phyloP scores from a whole-genome alignment of 352 stramenopile genomes.

The Phytophthora brassicae region DNA sequence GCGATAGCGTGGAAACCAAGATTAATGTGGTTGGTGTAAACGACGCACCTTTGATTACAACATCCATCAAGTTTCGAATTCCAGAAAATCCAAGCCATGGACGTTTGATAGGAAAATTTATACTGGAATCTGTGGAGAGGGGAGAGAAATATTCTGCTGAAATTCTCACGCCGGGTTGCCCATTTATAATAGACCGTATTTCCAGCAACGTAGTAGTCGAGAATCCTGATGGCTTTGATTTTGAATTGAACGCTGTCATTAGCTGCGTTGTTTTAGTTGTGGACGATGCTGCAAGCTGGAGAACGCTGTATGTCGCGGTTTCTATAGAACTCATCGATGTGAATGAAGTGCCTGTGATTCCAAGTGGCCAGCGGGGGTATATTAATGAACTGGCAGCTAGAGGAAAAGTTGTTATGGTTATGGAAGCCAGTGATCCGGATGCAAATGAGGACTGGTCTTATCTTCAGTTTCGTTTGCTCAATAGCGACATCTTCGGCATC shows the following conservation, averaged over 20 bases:
- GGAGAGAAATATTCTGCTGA: slow-evolving; percentile 7
- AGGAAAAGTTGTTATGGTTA: slow-evolving; percentile 14
- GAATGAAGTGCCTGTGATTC: slow-evolving; percentile 22
- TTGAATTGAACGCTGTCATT: slow-evolving; percentile 9
- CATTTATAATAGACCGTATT: slow-evolving; percentile 11
- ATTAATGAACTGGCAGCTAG: slow-evolving; percentile 17
- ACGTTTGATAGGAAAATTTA: slow-evolving; percentile 15
- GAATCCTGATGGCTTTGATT: slow-evolving; percentile 19
- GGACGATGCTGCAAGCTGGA: slow-evolving; percentile 14
- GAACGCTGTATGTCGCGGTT: slow-evolving; percentile 19
- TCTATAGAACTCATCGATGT: slow-evolving; percentile 17
- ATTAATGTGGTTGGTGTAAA: slow-evolving; percentile 25
- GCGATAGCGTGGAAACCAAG: slow-evolving; percentile 1
- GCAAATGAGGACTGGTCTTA: slow-evolving; percentile 15
- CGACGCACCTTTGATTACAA: slow-evolving; percentile 14
- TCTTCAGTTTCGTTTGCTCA: slow-evolving; percentile 18
- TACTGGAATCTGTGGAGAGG: slow-evolving; percentile 5
- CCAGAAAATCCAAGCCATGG: slow-evolving; percentile 16
- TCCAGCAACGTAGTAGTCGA: slow-evolving; percentile 11
- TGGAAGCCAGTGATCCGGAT: slow-evolving; percentile 17
- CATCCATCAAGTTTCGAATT: slow-evolving; percentile 3
- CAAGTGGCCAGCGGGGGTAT: slow-evolving; percentile 15
- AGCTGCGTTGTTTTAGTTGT: slow-evolving; percentile 14
- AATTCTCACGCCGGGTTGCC: slow-evolving; percentile 14
- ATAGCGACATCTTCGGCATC: slow-evolving; percentile 18